phyloP scores from a whole-genome alignment of 768 basidiomycete genomes.

The Podaxis sp. region DNA sequence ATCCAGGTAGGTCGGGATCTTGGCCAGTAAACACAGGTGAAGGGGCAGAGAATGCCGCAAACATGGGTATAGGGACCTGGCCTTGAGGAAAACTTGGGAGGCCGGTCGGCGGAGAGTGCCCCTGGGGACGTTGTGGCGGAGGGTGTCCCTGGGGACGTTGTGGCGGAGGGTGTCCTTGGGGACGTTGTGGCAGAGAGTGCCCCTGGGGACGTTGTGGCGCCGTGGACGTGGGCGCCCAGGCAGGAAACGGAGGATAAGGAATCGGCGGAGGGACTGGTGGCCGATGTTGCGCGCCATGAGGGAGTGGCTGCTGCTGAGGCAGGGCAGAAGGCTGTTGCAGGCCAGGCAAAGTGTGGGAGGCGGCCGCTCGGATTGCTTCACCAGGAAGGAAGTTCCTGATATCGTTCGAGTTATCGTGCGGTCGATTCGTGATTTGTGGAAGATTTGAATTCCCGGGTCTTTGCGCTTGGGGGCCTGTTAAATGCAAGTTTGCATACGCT shows the following conservation, averaged over 20 bases:
- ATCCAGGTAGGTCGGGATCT: background rate
- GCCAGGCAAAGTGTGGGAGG: background rate
- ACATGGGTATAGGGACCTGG: background rate
- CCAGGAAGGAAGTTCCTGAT: background rate
- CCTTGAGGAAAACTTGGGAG: background rate
- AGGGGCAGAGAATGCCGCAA: background rate
- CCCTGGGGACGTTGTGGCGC: background rate
- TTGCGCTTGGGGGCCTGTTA: background rate
- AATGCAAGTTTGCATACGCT: background rate
- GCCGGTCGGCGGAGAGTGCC: background rate
- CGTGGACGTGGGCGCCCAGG: background rate
- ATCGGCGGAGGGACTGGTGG: background rate
- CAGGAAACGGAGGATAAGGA: background rate
- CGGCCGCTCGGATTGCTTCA: background rate
- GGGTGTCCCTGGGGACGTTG: too few relatives aligned
- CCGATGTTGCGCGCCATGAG: background rate
- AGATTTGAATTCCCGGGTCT: background rate
- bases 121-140: background rate
- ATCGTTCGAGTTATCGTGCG: background rate
- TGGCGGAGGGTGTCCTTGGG: background rate
- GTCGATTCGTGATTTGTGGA: background rate
- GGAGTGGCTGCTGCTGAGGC: background rate
- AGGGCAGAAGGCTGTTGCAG: background rate
- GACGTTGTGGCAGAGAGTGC: background rate
- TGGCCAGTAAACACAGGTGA: background rate